Conservation (phyloP, 2,329 filamentous ascomycete genomes). For the Ceratocystis diversiconidia region DNA sequence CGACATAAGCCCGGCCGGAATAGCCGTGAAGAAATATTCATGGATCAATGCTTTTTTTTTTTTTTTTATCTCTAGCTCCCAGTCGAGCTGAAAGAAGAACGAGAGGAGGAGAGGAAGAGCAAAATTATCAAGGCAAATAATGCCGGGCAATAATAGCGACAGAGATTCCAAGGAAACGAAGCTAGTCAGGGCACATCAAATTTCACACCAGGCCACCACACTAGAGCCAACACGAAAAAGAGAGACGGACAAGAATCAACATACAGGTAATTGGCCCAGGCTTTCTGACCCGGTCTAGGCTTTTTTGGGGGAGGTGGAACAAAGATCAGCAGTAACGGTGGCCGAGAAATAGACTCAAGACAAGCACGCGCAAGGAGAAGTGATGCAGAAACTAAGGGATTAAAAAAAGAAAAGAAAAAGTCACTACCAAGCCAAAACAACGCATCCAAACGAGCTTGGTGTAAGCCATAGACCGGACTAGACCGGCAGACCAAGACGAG, state of each 20-base stretch:
- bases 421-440: not conserved
- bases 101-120: not conserved
- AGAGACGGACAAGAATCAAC: not conserved
- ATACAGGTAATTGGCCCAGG: not conserved
- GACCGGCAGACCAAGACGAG: not conserved
- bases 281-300: not conserved
- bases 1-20: not conserved
- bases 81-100: not conserved
- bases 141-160: not conserved
- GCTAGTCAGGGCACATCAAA: slow-evolving; percentile 7
- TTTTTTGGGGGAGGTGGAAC: not conserved
- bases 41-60: not conserved
- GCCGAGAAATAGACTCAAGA: not conserved
- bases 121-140: not conserved
- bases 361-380: not conserved
- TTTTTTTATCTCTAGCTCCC: too few species aligned
- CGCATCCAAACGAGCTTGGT: not conserved
- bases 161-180: not conserved
- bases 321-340: not conserved
- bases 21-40: not conserved
- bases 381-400: not conserved
- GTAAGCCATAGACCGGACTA: not conserved
- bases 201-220: not conserved
- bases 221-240: not conserved
- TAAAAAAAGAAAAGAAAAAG: not conserved